A percentile compares a stretch with the other conserved stretches of the same genome.
phyloP scores from a whole-genome alignment of 371 early-diverging fungal genomes.

The Mortierella polycephala region DNA sequence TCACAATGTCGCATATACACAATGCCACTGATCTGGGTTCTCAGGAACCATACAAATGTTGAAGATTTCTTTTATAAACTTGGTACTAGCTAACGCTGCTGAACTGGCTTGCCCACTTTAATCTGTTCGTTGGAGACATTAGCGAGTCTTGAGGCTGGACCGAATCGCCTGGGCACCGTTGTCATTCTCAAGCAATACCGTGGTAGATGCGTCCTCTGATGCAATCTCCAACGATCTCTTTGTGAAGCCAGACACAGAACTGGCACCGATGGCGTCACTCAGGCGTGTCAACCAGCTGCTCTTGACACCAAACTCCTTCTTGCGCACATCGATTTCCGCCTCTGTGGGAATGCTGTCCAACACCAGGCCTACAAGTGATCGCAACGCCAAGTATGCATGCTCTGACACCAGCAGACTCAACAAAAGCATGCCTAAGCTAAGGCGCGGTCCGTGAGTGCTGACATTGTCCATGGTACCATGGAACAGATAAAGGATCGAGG shows the following conservation, averaged over 20 bases:
- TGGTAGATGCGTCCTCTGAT: background rate
- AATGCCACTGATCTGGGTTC: too few relatives aligned
- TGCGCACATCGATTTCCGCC: slow-evolving; percentile 44
- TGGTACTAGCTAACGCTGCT: background rate
- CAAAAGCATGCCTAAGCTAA: slow-evolving; percentile 40
- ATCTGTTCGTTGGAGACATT: background rate
- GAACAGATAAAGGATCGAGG: slow-evolving; percentile 79
- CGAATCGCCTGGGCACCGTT: slow-evolving; percentile 36
- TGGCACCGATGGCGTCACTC: slow-evolving; percentile 22
- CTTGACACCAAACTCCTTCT: slow-evolving; percentile 52
- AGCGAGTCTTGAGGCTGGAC: slow-evolving; percentile 40
- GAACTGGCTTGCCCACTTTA: background rate
- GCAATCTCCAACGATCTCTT: slow-evolving; percentile 3
- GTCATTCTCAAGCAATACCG: slow-evolving; percentile 22
- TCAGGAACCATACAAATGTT: too few relatives aligned
- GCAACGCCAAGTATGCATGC: slow-evolving; percentile 38
- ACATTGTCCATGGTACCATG: slow-evolving; percentile 39
- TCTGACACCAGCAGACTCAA: slow-evolving; percentile 40
- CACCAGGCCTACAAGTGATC: slow-evolving; percentile 19
- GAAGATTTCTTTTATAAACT: too few relatives aligned
- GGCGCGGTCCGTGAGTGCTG: slow-evolving; percentile 12
- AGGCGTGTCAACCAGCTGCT: slow-evolving; percentile 50
- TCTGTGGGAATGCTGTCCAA: slow-evolving; percentile 47
- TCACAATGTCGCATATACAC: too few relatives aligned
- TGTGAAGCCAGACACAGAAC: slow-evolving; percentile 6